These are phyloP conservation scores for Malassezia caprae DNA, from an alignment of 1,284 basidiomycete species.

Conservation along the genomic window DNA sequence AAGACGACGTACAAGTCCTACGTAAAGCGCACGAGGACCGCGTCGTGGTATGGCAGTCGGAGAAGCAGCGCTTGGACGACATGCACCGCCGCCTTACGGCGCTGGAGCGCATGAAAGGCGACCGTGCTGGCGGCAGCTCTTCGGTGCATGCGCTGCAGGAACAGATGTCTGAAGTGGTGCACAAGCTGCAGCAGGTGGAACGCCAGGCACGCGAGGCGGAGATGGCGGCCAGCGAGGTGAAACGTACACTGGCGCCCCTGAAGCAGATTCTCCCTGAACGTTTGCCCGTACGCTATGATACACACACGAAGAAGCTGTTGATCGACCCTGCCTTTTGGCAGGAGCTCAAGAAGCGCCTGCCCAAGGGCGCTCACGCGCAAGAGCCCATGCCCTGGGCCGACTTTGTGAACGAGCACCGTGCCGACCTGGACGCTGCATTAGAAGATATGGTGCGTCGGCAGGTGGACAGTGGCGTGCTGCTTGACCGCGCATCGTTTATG, in stretches of 20 bases:
- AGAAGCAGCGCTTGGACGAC: constrained; percentile 6
- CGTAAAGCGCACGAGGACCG: background rate
- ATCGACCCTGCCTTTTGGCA: constrained; percentile 52
- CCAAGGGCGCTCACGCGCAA: constrained; percentile 2
- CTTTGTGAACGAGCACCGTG: constrained; percentile 6
- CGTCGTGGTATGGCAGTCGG: background rate
- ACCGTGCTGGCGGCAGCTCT: background rate
- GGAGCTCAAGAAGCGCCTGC: constrained; percentile 51
- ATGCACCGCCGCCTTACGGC: background rate
- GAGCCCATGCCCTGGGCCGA: background rate
- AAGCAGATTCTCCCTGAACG: constrained; percentile 39
- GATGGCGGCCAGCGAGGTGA: constrained; percentile 2
- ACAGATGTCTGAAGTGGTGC: constrained; percentile 1
- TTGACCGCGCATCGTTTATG: constrained; percentile 9
- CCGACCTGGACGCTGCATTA: background rate
- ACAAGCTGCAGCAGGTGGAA: background rate
- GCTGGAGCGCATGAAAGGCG: background rate
- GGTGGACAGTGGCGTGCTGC: constrained; percentile 1
- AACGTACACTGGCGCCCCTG: constrained; percentile 1
- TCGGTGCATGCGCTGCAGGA: background rate
- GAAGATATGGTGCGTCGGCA: background rate
- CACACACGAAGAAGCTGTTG: constrained; percentile 44
- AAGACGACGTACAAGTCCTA: constrained; percentile 1
- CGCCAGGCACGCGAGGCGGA: constrained; percentile 1
- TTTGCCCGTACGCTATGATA: constrained; percentile 49